Evolutionary conservation across 345 rosid species (phyloP).

Genomic region (Eucalyptus virginea): DNA sequence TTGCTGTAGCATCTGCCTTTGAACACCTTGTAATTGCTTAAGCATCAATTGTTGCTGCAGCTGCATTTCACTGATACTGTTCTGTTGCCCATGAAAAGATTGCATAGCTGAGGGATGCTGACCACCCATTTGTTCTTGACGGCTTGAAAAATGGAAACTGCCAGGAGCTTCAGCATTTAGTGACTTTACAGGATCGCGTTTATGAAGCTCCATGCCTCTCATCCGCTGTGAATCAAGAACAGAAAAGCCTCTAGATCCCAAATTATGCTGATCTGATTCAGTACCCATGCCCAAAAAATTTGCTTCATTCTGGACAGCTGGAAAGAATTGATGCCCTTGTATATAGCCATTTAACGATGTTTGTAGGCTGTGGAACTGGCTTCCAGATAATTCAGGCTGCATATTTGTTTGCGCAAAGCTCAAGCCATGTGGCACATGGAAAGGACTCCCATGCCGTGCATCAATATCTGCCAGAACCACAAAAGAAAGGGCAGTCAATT

Average conservation of each 20-base stretch:
- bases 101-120: conserved; percentile 57
- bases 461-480: conserved; percentile 45
- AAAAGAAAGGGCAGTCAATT: conserved; percentile 4
- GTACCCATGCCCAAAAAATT: conserved; percentile 51
- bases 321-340: conserved; percentile 41
- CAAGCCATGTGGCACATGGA: conserved; percentile 43
- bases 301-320: conserved; percentile 41
- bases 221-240: conserved; percentile 26
- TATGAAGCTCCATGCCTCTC: conserved; percentile 33
- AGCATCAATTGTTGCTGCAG: conserved; percentile 65
- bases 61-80: conserved; percentile 63
- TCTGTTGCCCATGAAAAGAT: conserved; percentile 60
- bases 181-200: conserved; percentile 23
- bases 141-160: conserved; percentile 57
- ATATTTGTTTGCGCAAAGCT: conserved; percentile 31
- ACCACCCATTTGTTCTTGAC: conserved; percentile 47
- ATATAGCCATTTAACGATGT: conserved; percentile 50
- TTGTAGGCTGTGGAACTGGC: conserved; percentile 42
- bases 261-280: conserved; percentile 37
- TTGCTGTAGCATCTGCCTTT: conserved; percentile 57
- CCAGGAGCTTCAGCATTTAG: conserved; percentile 57
- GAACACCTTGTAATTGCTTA: conserved; percentile 72
- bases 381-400: conserved; percentile 46
- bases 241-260: conserved; percentile 39
- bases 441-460: conserved; percentile 34